Evolutionary conservation across 2,329 filamentous ascomycete genomes (phyloP).

Genomic region (Fusarium sp.): DNA sequence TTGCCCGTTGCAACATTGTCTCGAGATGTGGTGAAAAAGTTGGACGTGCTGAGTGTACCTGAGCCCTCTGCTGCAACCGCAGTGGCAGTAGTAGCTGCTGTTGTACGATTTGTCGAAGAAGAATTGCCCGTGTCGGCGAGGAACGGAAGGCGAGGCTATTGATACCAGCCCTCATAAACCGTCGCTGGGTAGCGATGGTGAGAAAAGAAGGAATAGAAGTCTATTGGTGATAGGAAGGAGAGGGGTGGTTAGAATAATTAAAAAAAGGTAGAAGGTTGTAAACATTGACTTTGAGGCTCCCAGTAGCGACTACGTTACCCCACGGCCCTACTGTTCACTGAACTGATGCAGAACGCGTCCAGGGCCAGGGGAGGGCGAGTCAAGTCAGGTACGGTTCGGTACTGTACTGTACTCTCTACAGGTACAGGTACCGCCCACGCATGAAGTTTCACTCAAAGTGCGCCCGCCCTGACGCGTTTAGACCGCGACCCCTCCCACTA

Average conservation of each 20-base stretch:
- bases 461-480: conserved; percentile 33
- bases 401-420: neutral
- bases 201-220: neutral
- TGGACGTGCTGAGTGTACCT: conserved; percentile 39
- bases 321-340: conserved; percentile 8
- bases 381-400: neutral
- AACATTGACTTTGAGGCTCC: conserved; percentile 4
- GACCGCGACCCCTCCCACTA: conserved; percentile 31
- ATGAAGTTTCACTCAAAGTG: conserved; percentile 13
- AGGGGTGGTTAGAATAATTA: neutral
- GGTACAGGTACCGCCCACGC: neutral
- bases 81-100: conserved; percentile 20
- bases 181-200: conserved; percentile 1
- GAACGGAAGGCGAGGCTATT: conserved; percentile 49
- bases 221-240: neutral
- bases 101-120: conserved; percentile 40
- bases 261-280: neutral
- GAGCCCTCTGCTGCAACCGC: conserved; percentile 30
- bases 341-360: conserved; percentile 31
- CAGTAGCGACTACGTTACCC: conserved; percentile 2
- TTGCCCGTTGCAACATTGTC: conserved; percentile 53
- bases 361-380: neutral
- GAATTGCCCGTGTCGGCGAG: conserved; percentile 51
- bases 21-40: conserved; percentile 33
- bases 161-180: conserved; percentile 53